Evolutionary conservation across 2,329 filamentous ascomycete genomes (phyloP), one percentile per base, ranked within the genome.

Genomic region (Fusarium algeriense): DNA sequence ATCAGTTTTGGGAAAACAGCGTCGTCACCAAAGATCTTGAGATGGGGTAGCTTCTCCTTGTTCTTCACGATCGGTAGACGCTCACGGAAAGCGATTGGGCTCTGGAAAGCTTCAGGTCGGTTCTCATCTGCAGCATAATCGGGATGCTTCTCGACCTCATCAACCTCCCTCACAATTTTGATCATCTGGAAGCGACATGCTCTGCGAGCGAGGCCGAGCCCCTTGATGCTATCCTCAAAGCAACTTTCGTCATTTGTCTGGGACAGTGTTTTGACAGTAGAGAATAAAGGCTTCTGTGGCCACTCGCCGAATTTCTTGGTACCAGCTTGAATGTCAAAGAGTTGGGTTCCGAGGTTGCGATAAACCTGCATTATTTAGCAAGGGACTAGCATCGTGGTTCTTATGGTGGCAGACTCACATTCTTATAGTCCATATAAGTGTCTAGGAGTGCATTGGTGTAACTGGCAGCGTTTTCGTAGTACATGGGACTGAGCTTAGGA

Each of bases 371-470:
- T 15, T n/a, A n/a, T 30, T 14, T 7, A 15, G 1, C 10, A 23
- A 23, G 23, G 23, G 23, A 23, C 5, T 23, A 23, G 5, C 23
- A 23, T 23, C 23, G 23, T 23, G 3, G 23, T 23, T 23, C 23
- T 23, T 23, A 23, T 23, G 28, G 28, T 10, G 10, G 28, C 10
- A 30, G 28, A 50, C 55, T 43, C 13, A 59, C 56, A 1, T 60
- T 60, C 7, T 60, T 60, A 3, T 44, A 54, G 57, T 60, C 57
- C 57, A 60, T 60, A 19, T 60, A 54, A 1, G 46, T 30, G 11
- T 60, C 57, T 0, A 54, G 17, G 2, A 60, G 38, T 1, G 48
- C 38, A 19, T 60, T 60, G 7, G 57, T 60, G 5, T 60, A 60
- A 6, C 54, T 60, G 2, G 37, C 30, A 5, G 57, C 57, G 7